Conservation (phyloP, 805 yeast genomes). For the Wickerhamomyces hampshirensis region DNA sequence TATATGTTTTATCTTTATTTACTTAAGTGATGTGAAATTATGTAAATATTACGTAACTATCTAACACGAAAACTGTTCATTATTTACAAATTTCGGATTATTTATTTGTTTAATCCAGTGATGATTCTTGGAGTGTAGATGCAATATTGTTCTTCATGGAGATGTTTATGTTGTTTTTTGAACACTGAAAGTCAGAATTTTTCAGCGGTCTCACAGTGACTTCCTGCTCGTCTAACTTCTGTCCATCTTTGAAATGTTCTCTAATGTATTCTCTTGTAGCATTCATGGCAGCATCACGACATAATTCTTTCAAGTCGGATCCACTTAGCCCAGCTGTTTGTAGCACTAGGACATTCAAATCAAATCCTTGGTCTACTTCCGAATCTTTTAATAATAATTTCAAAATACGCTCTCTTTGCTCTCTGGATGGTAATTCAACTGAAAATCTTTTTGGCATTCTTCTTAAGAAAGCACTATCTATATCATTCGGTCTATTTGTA, state of each 20-base stretch:
- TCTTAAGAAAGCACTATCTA: conserved; percentile 87
- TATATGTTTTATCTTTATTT: too few relatives aligned
- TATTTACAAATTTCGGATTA: too few relatives aligned
- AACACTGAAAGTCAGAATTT: conserved; percentile 46
- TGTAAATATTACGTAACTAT: too few relatives aligned
- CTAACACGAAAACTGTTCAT: too few relatives aligned
- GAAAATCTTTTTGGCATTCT: conserved; percentile 90
- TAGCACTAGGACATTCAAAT: conserved; percentile 52
- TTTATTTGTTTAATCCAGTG: neutral
- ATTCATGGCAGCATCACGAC: conserved; percentile 88
- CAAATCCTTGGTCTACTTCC: conserved; percentile 51
- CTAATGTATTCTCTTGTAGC: conserved; percentile 84
- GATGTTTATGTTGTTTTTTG: neutral
- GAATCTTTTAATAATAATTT: conserved; percentile 65
- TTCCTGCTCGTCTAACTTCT: conserved; percentile 28
- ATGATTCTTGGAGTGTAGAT: neutral
- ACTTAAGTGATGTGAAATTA: too few relatives aligned
- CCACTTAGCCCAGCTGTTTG: conserved; percentile 80
- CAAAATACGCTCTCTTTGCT: conserved; percentile 68
- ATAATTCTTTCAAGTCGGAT: conserved; percentile 83
- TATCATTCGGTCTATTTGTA: conserved; percentile 87
- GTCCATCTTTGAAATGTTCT: conserved; percentile 35
- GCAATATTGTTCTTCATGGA: neutral
- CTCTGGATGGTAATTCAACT: conserved; percentile 62
- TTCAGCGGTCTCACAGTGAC: conserved; percentile 54